Base-by-base conservation (phyloP, 208 protist genomes). In the Herpetomonas samuelpessoai region DNA sequence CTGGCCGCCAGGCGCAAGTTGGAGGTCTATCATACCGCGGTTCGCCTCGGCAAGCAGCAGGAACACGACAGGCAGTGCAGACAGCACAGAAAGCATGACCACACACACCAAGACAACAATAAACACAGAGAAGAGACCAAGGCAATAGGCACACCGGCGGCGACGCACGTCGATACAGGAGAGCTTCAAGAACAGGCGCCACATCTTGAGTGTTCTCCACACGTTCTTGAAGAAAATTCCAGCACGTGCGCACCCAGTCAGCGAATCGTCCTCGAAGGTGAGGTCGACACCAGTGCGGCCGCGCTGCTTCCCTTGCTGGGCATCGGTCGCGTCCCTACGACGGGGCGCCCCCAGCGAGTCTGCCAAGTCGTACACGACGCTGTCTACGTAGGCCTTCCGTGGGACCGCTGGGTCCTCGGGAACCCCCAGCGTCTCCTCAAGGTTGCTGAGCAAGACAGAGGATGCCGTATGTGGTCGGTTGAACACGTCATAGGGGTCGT, bases 81-180 rank as follows among this genome's bases (percentile, higher is more conserved):
- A 67, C 16, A 94, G 66, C 4, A 82, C 64, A 12, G 82, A 88
- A 16, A 87, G 51, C 66, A 91, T 73, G 24, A 83, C 16, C 26
- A 86, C 76, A 45, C 72, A 86, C 1, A 89, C 21, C 41, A 88
- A 30, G 59, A 94, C 88, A 0, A 92, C 85, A 24, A 94, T n/a
- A 29, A 79, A 56, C 4, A 86, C 76, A 3, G 82, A 72, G 53
- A 68, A 85, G 35, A 86, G 86, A 27, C 80, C 80, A n/a, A 94
- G 71, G 21, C 46, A 69, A 62, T 79, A 92, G 30, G 72, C 69
- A 30, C 65, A 75, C 26, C 86, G 88, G 18, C 81, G 76, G 7
- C 19, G 3, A 48, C 74, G 73, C 0, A 74, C 53, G 48, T 87
- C 74, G 2, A 61, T 57, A 38, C 68, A 66, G 18, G 77, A 46